Evolutionary conservation across 1,139 yeast genomes (phyloP).

Genomic region (Nematodospora anomalae): DNA sequence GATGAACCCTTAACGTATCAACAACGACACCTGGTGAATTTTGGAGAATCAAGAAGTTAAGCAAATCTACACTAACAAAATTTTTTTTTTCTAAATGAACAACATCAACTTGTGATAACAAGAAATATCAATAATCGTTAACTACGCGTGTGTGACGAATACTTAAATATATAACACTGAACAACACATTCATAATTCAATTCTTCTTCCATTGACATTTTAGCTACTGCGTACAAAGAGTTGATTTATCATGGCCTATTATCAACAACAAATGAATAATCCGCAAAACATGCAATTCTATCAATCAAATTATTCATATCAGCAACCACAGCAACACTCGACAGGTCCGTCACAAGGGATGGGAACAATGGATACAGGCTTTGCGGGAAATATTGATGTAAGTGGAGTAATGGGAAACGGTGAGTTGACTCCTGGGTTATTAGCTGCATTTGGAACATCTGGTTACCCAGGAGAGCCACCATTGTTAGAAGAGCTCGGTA

Average conservation of each 20-base stretch:
- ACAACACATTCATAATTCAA: too few species aligned
- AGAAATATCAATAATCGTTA: neutral
- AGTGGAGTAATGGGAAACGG: conserved; percentile 51
- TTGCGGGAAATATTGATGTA: conserved; percentile 41
- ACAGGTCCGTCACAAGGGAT: conserved; percentile 15
- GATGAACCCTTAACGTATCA: too few species aligned
- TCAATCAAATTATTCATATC: conserved; percentile 42
- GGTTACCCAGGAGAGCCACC: conserved; percentile 97
- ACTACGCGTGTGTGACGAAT: too few species aligned
- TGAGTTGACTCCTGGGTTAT: conserved; percentile 69
- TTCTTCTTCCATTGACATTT: neutral
- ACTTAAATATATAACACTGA: too few species aligned
- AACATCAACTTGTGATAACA: neutral
- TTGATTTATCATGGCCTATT: conserved; percentile 46
- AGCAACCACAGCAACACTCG: conserved; percentile 21
- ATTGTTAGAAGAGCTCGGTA: conserved; percentile 86
- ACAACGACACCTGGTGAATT: neutral
- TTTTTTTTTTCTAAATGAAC: neutral
- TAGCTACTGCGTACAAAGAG: too few species aligned
- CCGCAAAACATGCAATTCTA: conserved; percentile 49
- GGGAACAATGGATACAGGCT: conserved; percentile 44
- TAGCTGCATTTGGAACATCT: conserved; percentile 90
- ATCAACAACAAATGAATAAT: conserved; percentile 35
- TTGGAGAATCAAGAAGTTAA: neutral
- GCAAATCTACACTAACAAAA: neutral